These are phyloP conservation scores for Crucihimalaya himalaica DNA, from an alignment of 345 rosid genomes.

Conservation along the genomic window DNA sequence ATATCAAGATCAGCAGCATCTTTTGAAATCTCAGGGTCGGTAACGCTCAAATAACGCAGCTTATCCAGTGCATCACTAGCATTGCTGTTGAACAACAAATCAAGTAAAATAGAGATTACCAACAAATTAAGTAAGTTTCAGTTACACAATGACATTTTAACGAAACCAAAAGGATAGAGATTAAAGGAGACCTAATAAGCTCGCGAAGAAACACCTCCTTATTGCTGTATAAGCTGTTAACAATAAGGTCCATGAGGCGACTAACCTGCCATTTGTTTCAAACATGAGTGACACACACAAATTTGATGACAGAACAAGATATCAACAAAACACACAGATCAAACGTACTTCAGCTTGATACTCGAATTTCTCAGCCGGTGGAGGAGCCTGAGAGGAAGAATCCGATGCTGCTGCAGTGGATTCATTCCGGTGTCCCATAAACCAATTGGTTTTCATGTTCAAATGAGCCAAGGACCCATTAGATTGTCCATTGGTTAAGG, in stretches of 20 bases:
- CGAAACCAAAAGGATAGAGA: not conserved
- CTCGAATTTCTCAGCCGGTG: slow-evolving; percentile 73
- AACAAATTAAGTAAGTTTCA: not conserved
- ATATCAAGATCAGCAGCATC: slow-evolving; percentile 78
- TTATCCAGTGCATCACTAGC: slow-evolving; percentile 99
- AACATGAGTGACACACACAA: slow-evolving; percentile 7
- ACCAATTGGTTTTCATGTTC: slow-evolving; percentile 43
- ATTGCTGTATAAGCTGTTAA: slow-evolving; percentile 92
- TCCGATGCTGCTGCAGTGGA: slow-evolving; percentile 73
- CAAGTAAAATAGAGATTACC: not conserved
- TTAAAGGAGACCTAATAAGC: slow-evolving; percentile 66
- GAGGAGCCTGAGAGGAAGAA: slow-evolving; percentile 53
- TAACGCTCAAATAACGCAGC: slow-evolving; percentile 82
- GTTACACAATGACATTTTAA: not conserved
- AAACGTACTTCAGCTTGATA: slow-evolving; percentile 90
- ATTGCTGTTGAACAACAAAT: slow-evolving; percentile 56
- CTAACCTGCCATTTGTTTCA: slow-evolving; percentile 64
- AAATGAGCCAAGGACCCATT: slow-evolving; percentile 35
- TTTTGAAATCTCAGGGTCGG: slow-evolving; percentile 71
- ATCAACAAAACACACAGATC: not conserved
- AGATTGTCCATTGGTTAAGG: slow-evolving; percentile 45
- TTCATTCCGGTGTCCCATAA: slow-evolving; percentile 54
- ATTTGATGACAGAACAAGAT: not conserved
- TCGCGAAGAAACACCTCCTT: slow-evolving; percentile 97
- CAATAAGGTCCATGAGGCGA: slow-evolving; percentile 98